Evolutionary conservation across 192 early-diverging fungal genomes (phyloP).

Genomic region (Coemansia sp.): DNA sequence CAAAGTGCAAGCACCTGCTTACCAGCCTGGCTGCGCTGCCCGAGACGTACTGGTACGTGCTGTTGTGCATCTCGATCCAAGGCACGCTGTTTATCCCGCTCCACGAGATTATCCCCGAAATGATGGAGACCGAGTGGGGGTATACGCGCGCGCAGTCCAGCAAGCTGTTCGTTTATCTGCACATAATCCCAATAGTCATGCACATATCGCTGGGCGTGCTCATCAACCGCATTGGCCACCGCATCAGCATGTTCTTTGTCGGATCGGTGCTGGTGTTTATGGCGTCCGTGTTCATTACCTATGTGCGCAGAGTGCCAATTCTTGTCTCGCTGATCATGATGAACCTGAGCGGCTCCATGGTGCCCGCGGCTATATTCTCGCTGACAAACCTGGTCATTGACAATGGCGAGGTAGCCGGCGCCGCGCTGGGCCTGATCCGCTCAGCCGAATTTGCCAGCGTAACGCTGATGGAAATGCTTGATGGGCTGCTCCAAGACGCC

Average conservation of each 20-base stretch:
- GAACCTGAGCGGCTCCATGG: conserved; percentile 36
- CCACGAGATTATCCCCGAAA: conserved; percentile 48
- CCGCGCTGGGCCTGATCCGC: conserved; percentile 48
- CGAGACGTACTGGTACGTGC: conserved; percentile 51
- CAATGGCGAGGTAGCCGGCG: conserved; percentile 46
- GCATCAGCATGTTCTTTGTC: conserved; percentile 43
- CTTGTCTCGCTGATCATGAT: conserved; percentile 41
- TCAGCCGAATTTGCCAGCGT: conserved; percentile 51
- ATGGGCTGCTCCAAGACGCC: conserved; percentile 48
- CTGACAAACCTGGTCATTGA: conserved; percentile 49
- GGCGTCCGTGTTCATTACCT: conserved; percentile 36
- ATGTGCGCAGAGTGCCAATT: conserved; percentile 31
- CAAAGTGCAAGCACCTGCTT: conserved; percentile 39
- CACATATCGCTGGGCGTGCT: conserved; percentile 54
- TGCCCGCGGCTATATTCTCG: conserved; percentile 45
- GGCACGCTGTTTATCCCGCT: conserved; percentile 51
- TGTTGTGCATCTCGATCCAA: conserved; percentile 39
- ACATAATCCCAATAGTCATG: conserved; percentile 55
- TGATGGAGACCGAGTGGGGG: conserved; percentile 50
- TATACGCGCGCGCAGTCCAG: conserved; percentile 42
- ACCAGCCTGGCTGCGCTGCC: conserved; percentile 37
- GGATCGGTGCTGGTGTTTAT: conserved; percentile 37
- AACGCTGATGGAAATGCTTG: conserved; percentile 53
- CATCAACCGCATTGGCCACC: conserved; percentile 55
- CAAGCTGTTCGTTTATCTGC: conserved; percentile 49